phyloP scores from a whole-genome alignment of 2,329 filamentous ascomycete genomes.

The Aspergillus ibericus region DNA sequence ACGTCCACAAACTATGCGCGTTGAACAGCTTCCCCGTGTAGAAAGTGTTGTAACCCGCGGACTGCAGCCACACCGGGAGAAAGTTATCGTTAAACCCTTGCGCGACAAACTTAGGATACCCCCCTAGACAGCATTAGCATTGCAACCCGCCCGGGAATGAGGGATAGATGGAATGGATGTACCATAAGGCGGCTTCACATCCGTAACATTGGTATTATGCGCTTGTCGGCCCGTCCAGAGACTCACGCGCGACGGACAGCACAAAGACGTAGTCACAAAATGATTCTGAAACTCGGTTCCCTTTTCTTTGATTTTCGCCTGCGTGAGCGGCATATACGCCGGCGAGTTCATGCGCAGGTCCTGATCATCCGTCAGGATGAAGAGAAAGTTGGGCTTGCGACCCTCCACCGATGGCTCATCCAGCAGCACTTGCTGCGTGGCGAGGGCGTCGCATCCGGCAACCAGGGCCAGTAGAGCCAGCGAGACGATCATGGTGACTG shows the following conservation, averaged over 20 bases:
- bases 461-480: conserved; percentile 15
- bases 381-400: conserved; percentile 58
- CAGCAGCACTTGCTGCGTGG: conserved; percentile 12
- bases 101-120: conserved; percentile 53
- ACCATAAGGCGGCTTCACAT: conserved; percentile 56
- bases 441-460: conserved; percentile 15
- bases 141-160: no score
- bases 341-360: conserved; percentile 63
- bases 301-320: conserved; percentile 57
- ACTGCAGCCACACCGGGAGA: conserved; percentile 52
- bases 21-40: conserved; percentile 57
- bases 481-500: conserved; percentile 22
- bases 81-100: conserved; percentile 52
- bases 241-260: conserved; percentile 67
- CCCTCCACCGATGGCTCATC: conserved; percentile 2
- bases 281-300: conserved; percentile 63
- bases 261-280: conserved; percentile 66
- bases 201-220: conserved; percentile 71
- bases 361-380: conserved; percentile 69
- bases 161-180: neutral
- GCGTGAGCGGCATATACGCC: conserved; percentile 59
- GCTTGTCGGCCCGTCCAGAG: conserved; percentile 66
- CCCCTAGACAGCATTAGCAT: conserved; percentile 19
- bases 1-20: conserved; percentile 48
- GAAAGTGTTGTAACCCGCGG: conserved; percentile 51